phyloP scores from a whole-genome alignment of 495 filamentous ascomycete genomes.

The Astrothelium macrocarpum region DNA sequence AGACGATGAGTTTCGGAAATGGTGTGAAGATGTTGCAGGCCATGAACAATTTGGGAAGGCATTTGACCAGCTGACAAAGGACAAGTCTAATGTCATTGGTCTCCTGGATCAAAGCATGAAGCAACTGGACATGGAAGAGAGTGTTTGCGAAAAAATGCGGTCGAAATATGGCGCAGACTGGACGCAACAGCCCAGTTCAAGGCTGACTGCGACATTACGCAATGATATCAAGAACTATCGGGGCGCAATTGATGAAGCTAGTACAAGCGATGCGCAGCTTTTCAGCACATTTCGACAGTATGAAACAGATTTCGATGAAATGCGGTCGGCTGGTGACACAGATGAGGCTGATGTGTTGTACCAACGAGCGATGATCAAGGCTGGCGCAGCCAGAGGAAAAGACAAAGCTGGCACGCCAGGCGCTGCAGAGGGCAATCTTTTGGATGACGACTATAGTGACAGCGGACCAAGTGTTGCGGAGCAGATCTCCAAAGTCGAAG shows the following conservation, averaged over 20 bases:
- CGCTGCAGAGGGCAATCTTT: constrained; percentile 55
- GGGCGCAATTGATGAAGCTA: constrained; percentile 81
- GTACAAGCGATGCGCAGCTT: constrained; percentile 77
- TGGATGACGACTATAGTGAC: constrained; percentile 79
- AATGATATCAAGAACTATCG: constrained; percentile 78
- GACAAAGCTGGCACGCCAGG: constrained; percentile 38
- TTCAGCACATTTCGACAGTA: constrained; percentile 73
- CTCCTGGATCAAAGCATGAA: constrained; percentile 72
- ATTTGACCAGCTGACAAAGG: constrained; percentile 66
- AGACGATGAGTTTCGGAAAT: constrained; percentile 82
- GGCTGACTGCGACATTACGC: constrained; percentile 77
- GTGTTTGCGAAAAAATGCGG: constrained; percentile 97
- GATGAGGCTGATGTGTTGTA: constrained; percentile 86
- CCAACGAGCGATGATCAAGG: constrained; percentile 69
- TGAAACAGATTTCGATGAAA: constrained; percentile 85
- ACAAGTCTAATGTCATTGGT: constrained; percentile 62
- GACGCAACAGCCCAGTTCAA: constrained; percentile 91
- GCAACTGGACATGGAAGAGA: constrained; percentile 90
- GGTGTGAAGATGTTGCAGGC: constrained; percentile 84
- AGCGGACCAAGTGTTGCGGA: constrained; percentile 74
- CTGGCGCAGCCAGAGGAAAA: constrained; percentile 46
- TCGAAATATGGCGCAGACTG: constrained; percentile 93
- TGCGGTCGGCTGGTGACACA: constrained; percentile 79
- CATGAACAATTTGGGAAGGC: constrained; percentile 66
- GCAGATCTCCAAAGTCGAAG: constrained; percentile 82